Evolutionary conservation across 2,329 filamentous ascomycete species (phyloP).

Genomic region (Podosphaera xanthii): DNA sequence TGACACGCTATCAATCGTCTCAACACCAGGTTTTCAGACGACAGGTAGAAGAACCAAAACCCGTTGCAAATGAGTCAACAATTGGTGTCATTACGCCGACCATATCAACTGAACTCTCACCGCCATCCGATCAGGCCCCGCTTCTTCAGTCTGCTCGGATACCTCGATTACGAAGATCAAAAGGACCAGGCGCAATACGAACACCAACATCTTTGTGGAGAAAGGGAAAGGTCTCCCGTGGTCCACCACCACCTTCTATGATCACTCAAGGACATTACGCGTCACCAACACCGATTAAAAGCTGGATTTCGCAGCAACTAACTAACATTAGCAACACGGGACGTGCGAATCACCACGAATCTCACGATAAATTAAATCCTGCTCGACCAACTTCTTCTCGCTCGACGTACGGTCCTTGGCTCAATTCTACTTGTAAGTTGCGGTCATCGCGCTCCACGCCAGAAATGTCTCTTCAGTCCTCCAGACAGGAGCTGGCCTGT

Average conservation of each 20-base stretch:
- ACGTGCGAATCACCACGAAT: not conserved
- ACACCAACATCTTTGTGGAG: not conserved
- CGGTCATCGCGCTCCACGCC: not conserved
- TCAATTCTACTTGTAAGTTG: not conserved
- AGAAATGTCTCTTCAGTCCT: not conserved
- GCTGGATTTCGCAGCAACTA: constrained; percentile 13
- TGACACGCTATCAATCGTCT: not conserved
- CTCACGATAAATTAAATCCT: not conserved
- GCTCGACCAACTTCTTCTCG: not conserved
- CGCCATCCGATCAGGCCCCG: too few species aligned
- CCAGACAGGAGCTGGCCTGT: not conserved
- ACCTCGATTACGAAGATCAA: not conserved
- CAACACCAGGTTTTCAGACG: not conserved
- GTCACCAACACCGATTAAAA: constrained; percentile 8
- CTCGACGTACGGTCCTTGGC: not conserved
- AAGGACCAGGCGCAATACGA: not conserved
- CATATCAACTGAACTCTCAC: not conserved
- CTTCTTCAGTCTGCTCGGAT: not conserved
- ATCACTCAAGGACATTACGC: constrained; percentile 9
- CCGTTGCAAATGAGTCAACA: not conserved
- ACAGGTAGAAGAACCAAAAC: too few species aligned
- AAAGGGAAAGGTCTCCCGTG: not conserved
- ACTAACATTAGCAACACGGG: constrained; percentile 1
- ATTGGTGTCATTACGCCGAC: not conserved
- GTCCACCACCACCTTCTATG: constrained; percentile 11